Evolutionary conservation across 208 protist species (phyloP), one percentile per base, ranked within the genome.

Genomic region (Crithidia bombi): DNA sequence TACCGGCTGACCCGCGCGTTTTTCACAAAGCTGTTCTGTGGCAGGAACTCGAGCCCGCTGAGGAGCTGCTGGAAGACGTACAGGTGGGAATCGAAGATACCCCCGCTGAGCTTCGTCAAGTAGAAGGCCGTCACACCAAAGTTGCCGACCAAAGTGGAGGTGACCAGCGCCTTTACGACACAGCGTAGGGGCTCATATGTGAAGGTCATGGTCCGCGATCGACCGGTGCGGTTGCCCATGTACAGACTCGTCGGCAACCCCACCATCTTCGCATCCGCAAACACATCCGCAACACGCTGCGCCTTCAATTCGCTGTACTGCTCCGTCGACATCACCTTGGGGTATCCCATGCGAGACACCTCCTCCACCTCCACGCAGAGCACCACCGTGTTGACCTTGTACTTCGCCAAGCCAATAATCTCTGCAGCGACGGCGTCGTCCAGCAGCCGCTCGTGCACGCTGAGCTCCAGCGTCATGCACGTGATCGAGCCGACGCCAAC

Each of bases 291-390:
- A 47, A 96, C 62, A 12, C 91, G 85, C 33, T 87, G 64, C 62
- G 77, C 84, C 75, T 96, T 96, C 21, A 91, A 81, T n/a, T 86
- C 72, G 65, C 87, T 93, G 81, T 94, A 96, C 80, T 94, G 75
- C 66, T 94, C 89, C 3, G 81, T 92, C 15, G 91, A 93, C 81
- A 96, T 91, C 28, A 96, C 85, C 39, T 78, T 82, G 3, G 91
- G 91, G 73, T 93, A 96, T 30, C 69, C 81, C 89, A 94, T 96
- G 14, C 89, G 86, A 10, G 83, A 75, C 39, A 94, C 89, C 49
- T 94, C 89, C 81, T 96, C 89, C 25, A 94, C 89, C 44, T 96
- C 91, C 4, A 96, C 54, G 59, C 82, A 93, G 23, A 94, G 73
- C 66, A 96, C 77, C 1, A 92, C 81, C 4, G 72, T 61, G 66